These are phyloP conservation scores for Russula olivacea DNA, from an alignment of 768 basidiomycete species.

Conservation along the genomic window DNA sequence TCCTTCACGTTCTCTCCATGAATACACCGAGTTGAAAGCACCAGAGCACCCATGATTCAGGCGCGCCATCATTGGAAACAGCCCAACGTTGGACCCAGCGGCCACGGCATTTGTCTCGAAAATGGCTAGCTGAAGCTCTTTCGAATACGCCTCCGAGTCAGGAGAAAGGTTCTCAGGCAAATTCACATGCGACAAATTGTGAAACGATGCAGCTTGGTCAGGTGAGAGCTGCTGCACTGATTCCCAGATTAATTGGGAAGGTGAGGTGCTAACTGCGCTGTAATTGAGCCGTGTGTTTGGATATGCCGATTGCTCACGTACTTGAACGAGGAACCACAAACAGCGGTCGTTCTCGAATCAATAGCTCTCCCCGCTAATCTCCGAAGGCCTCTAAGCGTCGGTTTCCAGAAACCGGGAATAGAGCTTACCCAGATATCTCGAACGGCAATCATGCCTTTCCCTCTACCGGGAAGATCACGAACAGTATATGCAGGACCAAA, in stretches of 20 bases:
- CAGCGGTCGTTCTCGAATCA: slow-evolving; percentile 51
- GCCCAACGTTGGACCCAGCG: slow-evolving; percentile 46
- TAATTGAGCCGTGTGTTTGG: background rate
- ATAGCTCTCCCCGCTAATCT: slow-evolving; percentile 50
- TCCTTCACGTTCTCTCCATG: slow-evolving; percentile 47
- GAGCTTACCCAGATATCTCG: slow-evolving; percentile 10
- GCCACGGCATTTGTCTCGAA: slow-evolving; percentile 63
- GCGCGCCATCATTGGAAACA: slow-evolving; percentile 65
- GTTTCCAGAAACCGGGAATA: background rate
- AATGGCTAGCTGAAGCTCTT: slow-evolving; percentile 53
- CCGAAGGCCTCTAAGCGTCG: background rate
- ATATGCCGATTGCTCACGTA: slow-evolving; percentile 30
- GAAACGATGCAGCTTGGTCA: slow-evolving; percentile 38
- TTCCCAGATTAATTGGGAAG: slow-evolving; percentile 39
- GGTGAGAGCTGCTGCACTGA: slow-evolving; percentile 34
- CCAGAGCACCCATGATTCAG: slow-evolving; percentile 64
- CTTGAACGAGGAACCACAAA: slow-evolving; percentile 47
- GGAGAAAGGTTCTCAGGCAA: slow-evolving; percentile 40
- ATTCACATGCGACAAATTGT: slow-evolving; percentile 52
- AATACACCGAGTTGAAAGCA: slow-evolving; percentile 63
- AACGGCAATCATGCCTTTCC: slow-evolving; percentile 21
- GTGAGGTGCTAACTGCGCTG: slow-evolving; percentile 40
- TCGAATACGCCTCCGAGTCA: slow-evolving; percentile 29
- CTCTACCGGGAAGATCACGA: slow-evolving; percentile 19
- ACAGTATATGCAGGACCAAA: slow-evolving; percentile 3